A percentile compares a stretch with the other conserved stretches of the same genome.
Evolutionary conservation across 139 green algal genomes (phyloP).

Genomic region (Chlorokybus atmophyticus): DNA sequence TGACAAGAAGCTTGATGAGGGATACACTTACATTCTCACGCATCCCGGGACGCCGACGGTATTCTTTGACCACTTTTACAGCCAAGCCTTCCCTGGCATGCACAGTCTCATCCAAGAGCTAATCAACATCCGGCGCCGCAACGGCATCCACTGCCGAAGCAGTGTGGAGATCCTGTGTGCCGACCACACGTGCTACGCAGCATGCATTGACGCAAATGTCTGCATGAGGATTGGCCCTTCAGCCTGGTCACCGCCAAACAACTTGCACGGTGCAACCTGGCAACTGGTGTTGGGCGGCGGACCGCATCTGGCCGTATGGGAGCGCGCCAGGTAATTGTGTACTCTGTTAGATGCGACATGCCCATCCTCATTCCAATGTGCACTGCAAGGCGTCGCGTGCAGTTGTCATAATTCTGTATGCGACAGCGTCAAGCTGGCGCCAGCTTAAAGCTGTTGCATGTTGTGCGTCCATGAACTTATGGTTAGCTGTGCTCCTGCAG

Average conservation of each 20-base stretch:
- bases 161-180: slow-evolving; percentile 35
- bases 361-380: no score
- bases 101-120: slow-evolving; percentile 26
- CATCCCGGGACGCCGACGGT: slow-evolving; percentile 66
- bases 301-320: no score
- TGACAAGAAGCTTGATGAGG: slow-evolving; percentile 35
- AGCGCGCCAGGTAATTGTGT: no score
- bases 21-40: slow-evolving; percentile 91
- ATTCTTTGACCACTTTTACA: slow-evolving; percentile 30
- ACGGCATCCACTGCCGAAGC: slow-evolving; percentile 29
- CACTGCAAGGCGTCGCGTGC: no score
- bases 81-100: slow-evolving; percentile 18
- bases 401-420: no score
- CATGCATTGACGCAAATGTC: slow-evolving; percentile 29
- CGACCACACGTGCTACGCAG: slow-evolving; percentile 31
- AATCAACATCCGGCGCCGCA: slow-evolving; percentile 22
- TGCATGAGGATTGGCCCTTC: slow-evolving; percentile 12
- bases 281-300: neutral
- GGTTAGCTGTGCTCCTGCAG: no score
- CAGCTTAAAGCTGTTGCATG: no score
- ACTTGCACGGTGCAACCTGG: neutral
- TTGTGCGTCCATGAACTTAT: no score
- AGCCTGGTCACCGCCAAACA: neutral
- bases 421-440: no score
- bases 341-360: no score